phyloP scores from a whole-genome alignment of 2,329 filamentous ascomycete species.

The Daldinia eschscholtzii region DNA sequence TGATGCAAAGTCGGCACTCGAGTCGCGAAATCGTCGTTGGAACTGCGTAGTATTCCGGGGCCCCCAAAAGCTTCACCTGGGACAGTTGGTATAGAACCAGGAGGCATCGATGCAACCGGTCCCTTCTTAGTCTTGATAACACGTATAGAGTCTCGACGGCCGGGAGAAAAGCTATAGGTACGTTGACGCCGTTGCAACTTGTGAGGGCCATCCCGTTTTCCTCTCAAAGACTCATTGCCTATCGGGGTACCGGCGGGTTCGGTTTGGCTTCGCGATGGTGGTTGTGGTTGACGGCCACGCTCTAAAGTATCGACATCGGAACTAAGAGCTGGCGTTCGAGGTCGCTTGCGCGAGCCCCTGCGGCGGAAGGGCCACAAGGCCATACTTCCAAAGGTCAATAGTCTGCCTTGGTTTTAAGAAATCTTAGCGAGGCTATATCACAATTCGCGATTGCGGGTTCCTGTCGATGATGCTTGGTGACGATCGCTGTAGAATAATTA shows the following conservation, averaged over 20 bases:
- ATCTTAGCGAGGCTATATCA: conserved; percentile 40
- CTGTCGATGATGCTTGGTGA: conserved; percentile 48
- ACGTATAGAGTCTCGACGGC: conserved; percentile 66
- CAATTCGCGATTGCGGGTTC: conserved; percentile 42
- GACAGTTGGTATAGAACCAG: conserved; percentile 37
- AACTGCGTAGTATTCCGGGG: conserved; percentile 27
- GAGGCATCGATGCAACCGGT: conserved; percentile 46
- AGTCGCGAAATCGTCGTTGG: conserved; percentile 44
- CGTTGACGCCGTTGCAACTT: conserved; percentile 64
- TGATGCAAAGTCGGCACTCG: conserved; percentile 67
- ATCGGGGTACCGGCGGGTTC: conserved; percentile 40
- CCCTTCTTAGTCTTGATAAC: conserved; percentile 53
- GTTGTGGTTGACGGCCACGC: conserved; percentile 40
- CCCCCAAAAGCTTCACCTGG: conserved; percentile 29
- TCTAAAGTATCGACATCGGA: conserved; percentile 40
- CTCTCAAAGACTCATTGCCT: conserved; percentile 49
- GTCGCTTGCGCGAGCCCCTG: conserved; percentile 74
- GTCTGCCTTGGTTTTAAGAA: conserved; percentile 22
- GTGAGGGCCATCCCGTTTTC: conserved; percentile 58
- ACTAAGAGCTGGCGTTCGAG: conserved; percentile 53
- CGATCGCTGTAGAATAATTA: conserved; percentile 48
- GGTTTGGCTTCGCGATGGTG: conserved; percentile 46
- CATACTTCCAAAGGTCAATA: conserved; percentile 62
- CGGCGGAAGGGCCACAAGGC: conserved; percentile 87
- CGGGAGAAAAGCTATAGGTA: conserved; percentile 73